phyloP scores from a whole-genome alignment of 805 yeast genomes.

The Yamadazyma olivae region DNA sequence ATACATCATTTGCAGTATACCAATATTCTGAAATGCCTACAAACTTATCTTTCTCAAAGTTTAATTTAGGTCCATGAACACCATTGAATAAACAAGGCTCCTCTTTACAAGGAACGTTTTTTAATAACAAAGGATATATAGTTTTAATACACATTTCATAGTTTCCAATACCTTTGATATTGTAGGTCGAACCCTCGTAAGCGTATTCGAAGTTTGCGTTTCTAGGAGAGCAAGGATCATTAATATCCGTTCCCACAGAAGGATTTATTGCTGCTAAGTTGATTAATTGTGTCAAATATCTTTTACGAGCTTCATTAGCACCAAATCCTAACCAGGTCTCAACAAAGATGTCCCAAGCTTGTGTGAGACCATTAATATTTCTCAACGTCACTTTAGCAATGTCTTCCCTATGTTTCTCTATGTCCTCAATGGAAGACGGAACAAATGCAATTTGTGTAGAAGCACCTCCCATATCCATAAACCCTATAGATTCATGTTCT shows the following conservation, averaged over 20 bases:
- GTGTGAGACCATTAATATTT: conserved; percentile 65
- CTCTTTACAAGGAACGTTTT: conserved; percentile 78
- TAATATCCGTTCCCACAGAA: conserved; percentile 20
- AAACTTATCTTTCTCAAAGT: conserved; percentile 75
- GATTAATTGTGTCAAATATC: conserved; percentile 63
- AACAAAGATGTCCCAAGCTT: conserved; percentile 84
- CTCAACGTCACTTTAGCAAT: conserved; percentile 54
- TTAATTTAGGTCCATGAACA: conserved; percentile 86
- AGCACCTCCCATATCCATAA: conserved; percentile 99
- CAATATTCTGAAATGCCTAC: conserved; percentile 96
- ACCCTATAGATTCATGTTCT: conserved; percentile 69
- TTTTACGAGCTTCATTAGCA: conserved; percentile 84
- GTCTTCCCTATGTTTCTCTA: conserved; percentile 35
- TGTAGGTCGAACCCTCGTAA: conserved; percentile 45
- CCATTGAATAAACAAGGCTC: conserved; percentile 94
- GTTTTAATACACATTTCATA: conserved; percentile 69
- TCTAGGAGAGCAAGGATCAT: conserved; percentile 80
- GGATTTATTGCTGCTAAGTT: conserved; percentile 19
- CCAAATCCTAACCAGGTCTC: conserved; percentile 98
- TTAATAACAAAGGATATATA: conserved; percentile 73
- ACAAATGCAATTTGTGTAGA: conserved; percentile 94
- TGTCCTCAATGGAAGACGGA: conserved; percentile 59
- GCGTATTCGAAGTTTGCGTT: conserved; percentile 51
- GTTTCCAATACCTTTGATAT: conserved; percentile 72
- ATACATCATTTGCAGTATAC: conserved; percentile 94